These are phyloP conservation scores for Gremmenia infestans DNA, from an alignment of 2,329 filamentous ascomycete genomes.

Conservation along the genomic window DNA sequence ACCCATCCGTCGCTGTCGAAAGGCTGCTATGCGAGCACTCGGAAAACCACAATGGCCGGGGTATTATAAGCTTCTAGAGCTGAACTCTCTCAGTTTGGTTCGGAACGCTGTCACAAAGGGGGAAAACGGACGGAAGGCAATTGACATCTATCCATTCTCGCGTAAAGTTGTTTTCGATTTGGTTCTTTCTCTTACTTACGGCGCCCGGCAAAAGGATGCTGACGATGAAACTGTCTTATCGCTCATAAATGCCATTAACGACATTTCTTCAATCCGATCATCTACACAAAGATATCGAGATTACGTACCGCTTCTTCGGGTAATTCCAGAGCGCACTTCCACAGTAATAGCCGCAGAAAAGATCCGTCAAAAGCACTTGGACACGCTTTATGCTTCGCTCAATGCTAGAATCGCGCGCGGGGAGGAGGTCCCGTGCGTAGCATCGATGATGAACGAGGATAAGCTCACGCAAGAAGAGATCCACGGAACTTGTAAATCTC, in stretches of 20 bases:
- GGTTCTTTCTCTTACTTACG: conserved; percentile 22
- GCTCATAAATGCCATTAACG: conserved; percentile 21
- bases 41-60: conserved; percentile 22
- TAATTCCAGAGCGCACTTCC: conserved; percentile 3
- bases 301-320: conserved; percentile 17
- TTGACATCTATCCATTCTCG: conserved; percentile 21
- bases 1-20: conserved; percentile 21
- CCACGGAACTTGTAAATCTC: conserved; percentile 23
- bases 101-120: not conserved
- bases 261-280: conserved; percentile 20
- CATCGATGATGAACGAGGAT: conserved; percentile 13
- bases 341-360: conserved; percentile 6
- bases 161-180: conserved; percentile 24
- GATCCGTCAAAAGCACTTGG: conserved; percentile 4
- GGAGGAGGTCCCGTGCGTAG: conserved; percentile 9
- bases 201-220: conserved; percentile 20
- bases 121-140: conserved; percentile 11
- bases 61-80: conserved; percentile 24
- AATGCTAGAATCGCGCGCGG: conserved; percentile 6
- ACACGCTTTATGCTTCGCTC: conserved; percentile 6
- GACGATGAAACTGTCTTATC: conserved; percentile 21
- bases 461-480: conserved; percentile 22
- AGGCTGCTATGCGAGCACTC: conserved; percentile 21
- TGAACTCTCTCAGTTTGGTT: conserved; percentile 11
- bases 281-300: conserved; percentile 22